These are phyloP conservation scores for Arabidopsis arenosa DNA, from an alignment of 345 rosid species.

Conservation along the genomic window DNA sequence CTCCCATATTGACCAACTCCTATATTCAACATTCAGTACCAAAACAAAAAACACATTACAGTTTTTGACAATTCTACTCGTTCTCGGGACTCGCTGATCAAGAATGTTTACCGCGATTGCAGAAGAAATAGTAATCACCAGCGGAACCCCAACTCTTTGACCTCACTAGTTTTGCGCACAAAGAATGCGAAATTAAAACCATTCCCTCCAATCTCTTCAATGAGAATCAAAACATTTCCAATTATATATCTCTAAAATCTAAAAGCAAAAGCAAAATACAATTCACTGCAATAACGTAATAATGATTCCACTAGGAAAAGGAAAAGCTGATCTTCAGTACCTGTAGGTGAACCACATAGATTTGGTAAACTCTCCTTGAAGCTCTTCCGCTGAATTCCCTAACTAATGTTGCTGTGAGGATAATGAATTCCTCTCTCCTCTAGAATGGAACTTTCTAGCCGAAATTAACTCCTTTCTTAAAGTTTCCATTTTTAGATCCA, in stretches of 20 bases:
- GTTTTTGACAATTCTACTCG: not conserved
- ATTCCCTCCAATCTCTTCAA: constrained; percentile 72
- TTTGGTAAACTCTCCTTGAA: constrained; percentile 53
- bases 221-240: constrained; percentile 48
- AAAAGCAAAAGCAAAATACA: not conserved
- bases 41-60: constrained; percentile 8
- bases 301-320: not conserved
- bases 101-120: constrained; percentile 45
- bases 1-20: constrained; percentile 56
- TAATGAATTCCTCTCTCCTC: constrained; percentile 41
- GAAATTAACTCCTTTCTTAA: constrained; percentile 54
- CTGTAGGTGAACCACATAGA: constrained; percentile 46
- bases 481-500: constrained; percentile 40
- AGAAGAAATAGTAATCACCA: constrained; percentile 44
- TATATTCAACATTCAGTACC: constrained; percentile 29
- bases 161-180: not conserved
- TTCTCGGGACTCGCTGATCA: not conserved
- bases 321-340: constrained; percentile 5
- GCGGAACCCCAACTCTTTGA: constrained; percentile 51
- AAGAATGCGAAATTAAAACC: constrained; percentile 48
- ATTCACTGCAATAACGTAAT: not conserved
- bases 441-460: constrained; percentile 43
- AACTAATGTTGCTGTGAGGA: constrained; percentile 30
- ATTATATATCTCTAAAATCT: constrained; percentile 46
- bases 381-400: constrained; percentile 47